These are phyloP conservation scores for Trichaptum fuscoviolaceum DNA, from an alignment of 768 basidiomycete genomes.

Conservation along the genomic window DNA sequence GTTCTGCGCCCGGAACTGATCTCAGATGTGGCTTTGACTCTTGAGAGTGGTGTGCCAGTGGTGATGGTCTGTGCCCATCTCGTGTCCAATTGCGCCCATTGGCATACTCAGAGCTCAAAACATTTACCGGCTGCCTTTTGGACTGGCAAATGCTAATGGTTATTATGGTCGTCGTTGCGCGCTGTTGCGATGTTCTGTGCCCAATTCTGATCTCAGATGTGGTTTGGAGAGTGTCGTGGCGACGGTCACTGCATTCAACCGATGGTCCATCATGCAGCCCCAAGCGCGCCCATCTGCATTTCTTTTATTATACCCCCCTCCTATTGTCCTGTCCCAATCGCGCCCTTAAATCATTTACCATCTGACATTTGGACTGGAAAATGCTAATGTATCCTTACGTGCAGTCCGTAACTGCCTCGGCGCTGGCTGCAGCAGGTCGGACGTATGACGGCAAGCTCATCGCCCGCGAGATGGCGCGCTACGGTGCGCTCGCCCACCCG, in stretches of 20 bases:
- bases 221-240: background rate
- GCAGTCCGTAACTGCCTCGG: background rate
- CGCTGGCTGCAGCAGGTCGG: constrained; percentile 41
- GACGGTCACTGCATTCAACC: background rate
- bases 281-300: background rate
- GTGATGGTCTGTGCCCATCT: too few relatives aligned
- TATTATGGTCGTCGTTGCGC: background rate
- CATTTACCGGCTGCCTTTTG: too few relatives aligned
- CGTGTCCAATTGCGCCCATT: too few relatives aligned
- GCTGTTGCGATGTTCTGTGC: background rate
- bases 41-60: too few relatives aligned
- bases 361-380: too few relatives aligned
- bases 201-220: background rate
- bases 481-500: constrained; percentile 55
- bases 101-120: too few relatives aligned
- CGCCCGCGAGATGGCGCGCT: constrained; percentile 79
- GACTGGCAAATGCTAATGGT: too few relatives aligned
- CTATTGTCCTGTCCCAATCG: background rate
- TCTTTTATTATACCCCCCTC: background rate
- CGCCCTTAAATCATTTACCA: background rate
- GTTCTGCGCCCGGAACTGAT: background rate
- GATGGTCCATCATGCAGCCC: background rate
- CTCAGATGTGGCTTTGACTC: background rate
- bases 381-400: background rate
- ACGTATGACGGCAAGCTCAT: constrained; percentile 80